A percentile compares a stretch with the other conserved stretches of the same genome.
phyloP scores from a whole-genome alignment of 2,329 filamentous ascomycete species.

The Clathrospora elynae region DNA sequence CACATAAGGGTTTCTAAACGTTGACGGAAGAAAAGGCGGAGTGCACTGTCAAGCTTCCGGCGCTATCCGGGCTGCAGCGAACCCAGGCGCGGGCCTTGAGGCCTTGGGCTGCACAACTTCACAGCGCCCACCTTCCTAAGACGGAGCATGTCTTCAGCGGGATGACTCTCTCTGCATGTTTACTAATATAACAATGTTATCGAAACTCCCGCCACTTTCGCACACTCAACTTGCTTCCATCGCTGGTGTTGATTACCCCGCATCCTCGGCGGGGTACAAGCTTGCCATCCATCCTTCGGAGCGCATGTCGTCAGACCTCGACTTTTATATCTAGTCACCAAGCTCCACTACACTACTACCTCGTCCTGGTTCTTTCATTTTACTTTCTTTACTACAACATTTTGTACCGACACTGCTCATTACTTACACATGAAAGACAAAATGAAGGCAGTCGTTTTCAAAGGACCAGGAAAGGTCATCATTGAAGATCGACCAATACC shows the following conservation, averaged over 20 bases:
- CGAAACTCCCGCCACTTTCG: slow-evolving; percentile 1
- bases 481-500: slow-evolving; percentile 82
- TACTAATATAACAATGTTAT: not conserved
- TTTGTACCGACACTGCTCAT: not conserved
- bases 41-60: slow-evolving; percentile 2
- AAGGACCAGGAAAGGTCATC: slow-evolving; percentile 74
- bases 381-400: not conserved
- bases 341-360: too few relatives aligned
- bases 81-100: slow-evolving; percentile 1
- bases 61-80: not conserved
- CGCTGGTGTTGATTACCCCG: slow-evolving; percentile 22
- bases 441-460: slow-evolving; percentile 91
- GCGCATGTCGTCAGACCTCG: slow-evolving; percentile 18
- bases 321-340: slow-evolving; percentile 16
- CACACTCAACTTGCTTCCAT: slow-evolving; percentile 16
- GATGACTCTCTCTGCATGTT: not conserved
- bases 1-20: not conserved
- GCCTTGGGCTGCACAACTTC: not conserved
- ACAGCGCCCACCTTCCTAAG: not conserved
- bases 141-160: not conserved
- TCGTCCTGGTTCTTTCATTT: too few relatives aligned
- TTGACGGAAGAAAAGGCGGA: slow-evolving; percentile 6
- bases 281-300: slow-evolving; percentile 11
- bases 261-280: slow-evolving; percentile 35
- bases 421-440: slow-evolving; percentile 39